Conservation (phyloP, 495 filamentous ascomycete genomes). For the Chaetomium fimeti region DNA sequence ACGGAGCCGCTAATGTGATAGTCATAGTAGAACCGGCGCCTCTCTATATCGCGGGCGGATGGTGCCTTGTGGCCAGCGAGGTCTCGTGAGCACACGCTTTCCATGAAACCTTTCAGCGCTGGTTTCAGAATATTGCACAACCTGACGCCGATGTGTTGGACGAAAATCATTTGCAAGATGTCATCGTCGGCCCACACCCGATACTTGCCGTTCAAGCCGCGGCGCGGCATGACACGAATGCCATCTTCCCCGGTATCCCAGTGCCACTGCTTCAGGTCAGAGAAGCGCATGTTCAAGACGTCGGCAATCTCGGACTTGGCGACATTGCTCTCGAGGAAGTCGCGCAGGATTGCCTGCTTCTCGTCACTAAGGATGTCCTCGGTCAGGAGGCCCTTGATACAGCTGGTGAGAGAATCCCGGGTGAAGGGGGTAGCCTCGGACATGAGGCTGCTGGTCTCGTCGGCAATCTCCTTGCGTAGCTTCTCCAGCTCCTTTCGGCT, state of each 20-base stretch:
- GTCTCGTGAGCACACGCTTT: conserved; percentile 27
- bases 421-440: conserved; percentile 33
- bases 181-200: conserved; percentile 69
- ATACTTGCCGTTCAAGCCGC: conserved; percentile 67
- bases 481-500: conserved; percentile 36
- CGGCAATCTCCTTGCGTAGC: conserved; percentile 28
- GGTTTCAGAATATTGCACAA: conserved; percentile 55
- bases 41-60: conserved; percentile 18
- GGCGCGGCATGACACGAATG: conserved; percentile 60
- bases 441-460: conserved; percentile 22
- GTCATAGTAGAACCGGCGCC: conserved; percentile 33
- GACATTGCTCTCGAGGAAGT: conserved; percentile 57
- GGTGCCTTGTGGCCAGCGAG: conserved; percentile 19
- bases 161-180: conserved; percentile 61
- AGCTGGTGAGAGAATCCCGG: conserved; percentile 31
- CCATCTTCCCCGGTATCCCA: conserved; percentile 52
- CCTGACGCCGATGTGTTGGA: conserved; percentile 62
- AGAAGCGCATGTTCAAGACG: conserved; percentile 66
- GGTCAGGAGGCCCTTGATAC: conserved; percentile 55
- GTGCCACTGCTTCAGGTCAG: conserved; percentile 57
- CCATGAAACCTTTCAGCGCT: conserved; percentile 39
- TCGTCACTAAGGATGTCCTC: conserved; percentile 62
- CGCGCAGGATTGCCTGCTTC: conserved; percentile 57
- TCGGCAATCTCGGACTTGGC: conserved; percentile 62
- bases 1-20: not conserved